These are phyloP conservation scores for Alternaria rosae DNA, from an alignment of 2,329 filamentous ascomycete genomes.

Conservation along the genomic window DNA sequence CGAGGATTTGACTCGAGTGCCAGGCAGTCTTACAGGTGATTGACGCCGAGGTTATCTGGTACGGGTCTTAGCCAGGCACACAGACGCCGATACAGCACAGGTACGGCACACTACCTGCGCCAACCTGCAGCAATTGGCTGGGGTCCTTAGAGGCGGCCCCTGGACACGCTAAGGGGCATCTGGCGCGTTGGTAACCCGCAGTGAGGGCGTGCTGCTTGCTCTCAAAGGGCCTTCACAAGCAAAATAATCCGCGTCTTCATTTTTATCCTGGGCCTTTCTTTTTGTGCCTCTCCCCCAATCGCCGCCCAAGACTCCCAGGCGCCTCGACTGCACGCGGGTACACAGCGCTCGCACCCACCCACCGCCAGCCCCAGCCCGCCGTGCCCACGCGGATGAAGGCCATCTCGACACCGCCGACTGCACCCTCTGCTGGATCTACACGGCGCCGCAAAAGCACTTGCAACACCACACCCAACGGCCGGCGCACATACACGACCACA, in stretches of 20 bases:
- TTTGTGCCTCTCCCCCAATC: background rate
- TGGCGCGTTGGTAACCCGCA: slow-evolving; percentile 15
- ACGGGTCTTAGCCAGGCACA: slow-evolving; percentile 3
- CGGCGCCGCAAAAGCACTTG: slow-evolving; percentile 12
- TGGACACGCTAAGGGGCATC: slow-evolving; percentile 19
- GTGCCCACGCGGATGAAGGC: slow-evolving; percentile 18
- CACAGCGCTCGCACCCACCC: background rate
- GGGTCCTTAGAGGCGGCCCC: slow-evolving; percentile 11
- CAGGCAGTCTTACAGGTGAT: background rate
- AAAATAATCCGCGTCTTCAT: slow-evolving; percentile 16
- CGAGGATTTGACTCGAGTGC: slow-evolving; percentile 2
- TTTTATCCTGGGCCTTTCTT: slow-evolving; percentile 1
- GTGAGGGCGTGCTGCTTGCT: slow-evolving; percentile 2
- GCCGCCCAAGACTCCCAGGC: background rate
- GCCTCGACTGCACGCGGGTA: background rate
- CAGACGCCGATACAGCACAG: slow-evolving; percentile 1
- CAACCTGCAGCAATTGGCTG: slow-evolving; percentile 10
- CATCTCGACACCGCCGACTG: slow-evolving; percentile 14
- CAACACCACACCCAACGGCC: slow-evolving; percentile 11
- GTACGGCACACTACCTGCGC: slow-evolving; percentile 2
- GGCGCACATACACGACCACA: slow-evolving; percentile 20
- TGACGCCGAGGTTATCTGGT: slow-evolving; percentile 1
- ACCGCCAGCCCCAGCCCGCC: background rate
- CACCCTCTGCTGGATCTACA: slow-evolving; percentile 16
- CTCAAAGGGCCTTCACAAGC: slow-evolving; percentile 11